Evolutionary conservation across 2,329 filamentous ascomycete species (phyloP).

Genomic region (Arthrobotrys conoides): DNA sequence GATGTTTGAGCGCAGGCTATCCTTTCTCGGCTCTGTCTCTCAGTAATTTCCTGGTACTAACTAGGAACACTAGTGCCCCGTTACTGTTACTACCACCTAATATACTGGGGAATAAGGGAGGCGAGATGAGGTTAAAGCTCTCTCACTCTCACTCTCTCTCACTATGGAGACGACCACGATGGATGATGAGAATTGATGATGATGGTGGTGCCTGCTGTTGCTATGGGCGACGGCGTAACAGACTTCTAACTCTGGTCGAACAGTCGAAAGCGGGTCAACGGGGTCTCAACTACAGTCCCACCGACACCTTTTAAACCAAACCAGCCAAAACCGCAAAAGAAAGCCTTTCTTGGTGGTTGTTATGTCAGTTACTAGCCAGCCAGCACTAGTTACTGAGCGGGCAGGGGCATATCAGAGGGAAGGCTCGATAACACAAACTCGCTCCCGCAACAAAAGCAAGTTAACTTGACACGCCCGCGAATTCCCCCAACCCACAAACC

Average conservation of each 20-base stretch:
- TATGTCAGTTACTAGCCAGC: constrained; percentile 30
- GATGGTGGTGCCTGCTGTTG: constrained; percentile 39
- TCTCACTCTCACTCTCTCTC: not conserved
- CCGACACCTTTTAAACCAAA: constrained; percentile 30
- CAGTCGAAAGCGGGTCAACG: constrained; percentile 21
- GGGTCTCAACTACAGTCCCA: constrained; percentile 30
- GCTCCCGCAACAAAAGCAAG: constrained; percentile 34
- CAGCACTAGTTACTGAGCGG: constrained; percentile 7
- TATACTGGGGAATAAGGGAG: not conserved
- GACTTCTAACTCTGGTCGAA: constrained; percentile 11
- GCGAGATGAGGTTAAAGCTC: constrained; percentile 25
- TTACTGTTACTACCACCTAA: not conserved
- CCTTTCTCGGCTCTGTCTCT: constrained; percentile 25
- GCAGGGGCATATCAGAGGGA: constrained; percentile 35
- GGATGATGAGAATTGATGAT: not conserved
- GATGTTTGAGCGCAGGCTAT: constrained; percentile 32
- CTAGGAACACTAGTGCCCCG: not conserved
- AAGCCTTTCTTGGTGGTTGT: constrained; percentile 10
- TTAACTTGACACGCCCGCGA: not conserved
- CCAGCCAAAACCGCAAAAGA: constrained; percentile 23
- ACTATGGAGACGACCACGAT: not conserved
- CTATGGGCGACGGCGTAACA: constrained; percentile 55
- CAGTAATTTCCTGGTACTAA: constrained; percentile 14
- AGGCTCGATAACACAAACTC: constrained; percentile 44
- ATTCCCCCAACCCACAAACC: not conserved